phyloP scores from a whole-genome alignment of 768 basidiomycete species.

The Boletus subcaerulescens region DNA sequence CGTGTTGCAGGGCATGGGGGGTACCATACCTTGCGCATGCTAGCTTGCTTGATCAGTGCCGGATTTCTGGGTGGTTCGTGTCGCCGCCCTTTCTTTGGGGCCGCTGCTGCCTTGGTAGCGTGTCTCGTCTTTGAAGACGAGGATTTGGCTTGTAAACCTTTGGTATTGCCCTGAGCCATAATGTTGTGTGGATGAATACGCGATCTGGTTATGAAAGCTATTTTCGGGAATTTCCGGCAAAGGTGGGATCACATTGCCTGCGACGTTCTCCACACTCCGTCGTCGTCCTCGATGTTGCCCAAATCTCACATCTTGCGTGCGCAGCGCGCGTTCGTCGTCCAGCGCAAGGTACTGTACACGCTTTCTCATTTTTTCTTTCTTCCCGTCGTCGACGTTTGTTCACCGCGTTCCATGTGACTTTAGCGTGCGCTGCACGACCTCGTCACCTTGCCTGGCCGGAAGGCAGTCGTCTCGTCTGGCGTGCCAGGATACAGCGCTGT shows the following conservation, averaged over 20 bases:
- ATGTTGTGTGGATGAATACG: not conserved
- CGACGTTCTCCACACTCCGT: constrained; percentile 7
- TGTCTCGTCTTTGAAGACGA: constrained; percentile 48
- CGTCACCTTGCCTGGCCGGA: constrained; percentile 51
- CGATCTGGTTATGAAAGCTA: not conserved
- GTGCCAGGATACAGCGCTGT: constrained; percentile 83
- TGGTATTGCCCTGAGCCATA: constrained; percentile 85
- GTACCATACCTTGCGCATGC: constrained; percentile 66
- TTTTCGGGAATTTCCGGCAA: constrained; percentile 27
- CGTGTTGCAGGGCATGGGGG: not conserved
- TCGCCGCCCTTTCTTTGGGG: constrained; percentile 76
- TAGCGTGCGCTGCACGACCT: constrained; percentile 79
- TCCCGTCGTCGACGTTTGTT: not conserved
- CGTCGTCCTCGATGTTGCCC: constrained; percentile 39
- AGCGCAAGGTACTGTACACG: constrained; percentile 41
- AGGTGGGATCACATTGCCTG: constrained; percentile 2
- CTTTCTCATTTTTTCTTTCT: not conserved
- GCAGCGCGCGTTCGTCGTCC: constrained; percentile 46
- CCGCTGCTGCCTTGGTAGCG: constrained; percentile 63
- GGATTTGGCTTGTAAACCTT: constrained; percentile 61
- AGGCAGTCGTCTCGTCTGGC: constrained; percentile 73
- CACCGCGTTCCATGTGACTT: not conserved
- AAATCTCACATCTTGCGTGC: constrained; percentile 48
- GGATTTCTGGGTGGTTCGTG: constrained; percentile 82
- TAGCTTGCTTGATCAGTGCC: constrained; percentile 64